phyloP scores from a whole-genome alignment of 2,329 filamentous ascomycete genomes.

The Cordyceps militaris region DNA sequence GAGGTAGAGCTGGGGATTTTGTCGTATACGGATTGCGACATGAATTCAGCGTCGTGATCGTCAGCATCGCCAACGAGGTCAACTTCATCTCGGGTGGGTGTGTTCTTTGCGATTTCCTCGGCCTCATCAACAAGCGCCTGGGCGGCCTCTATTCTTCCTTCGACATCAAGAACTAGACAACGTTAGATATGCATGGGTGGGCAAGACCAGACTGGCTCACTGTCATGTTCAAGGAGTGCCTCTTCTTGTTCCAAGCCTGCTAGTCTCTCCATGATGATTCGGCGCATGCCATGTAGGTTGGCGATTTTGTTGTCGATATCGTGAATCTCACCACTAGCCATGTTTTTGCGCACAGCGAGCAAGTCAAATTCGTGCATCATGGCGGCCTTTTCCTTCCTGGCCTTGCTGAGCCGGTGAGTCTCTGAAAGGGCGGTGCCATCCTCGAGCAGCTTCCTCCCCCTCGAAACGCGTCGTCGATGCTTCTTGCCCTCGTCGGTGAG shows the following conservation, averaged over 20 bases:
- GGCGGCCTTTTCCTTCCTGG: slow-evolving; percentile 73
- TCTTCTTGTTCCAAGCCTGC: slow-evolving; percentile 87
- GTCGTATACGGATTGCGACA: slow-evolving; percentile 97
- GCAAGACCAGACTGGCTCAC: slow-evolving; percentile 40
- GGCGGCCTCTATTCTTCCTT: slow-evolving; percentile 54
- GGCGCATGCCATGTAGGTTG: slow-evolving; percentile 87
- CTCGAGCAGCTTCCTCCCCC: slow-evolving; percentile 68
- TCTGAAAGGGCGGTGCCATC: slow-evolving; percentile 48
- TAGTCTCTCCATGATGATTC: slow-evolving; percentile 80
- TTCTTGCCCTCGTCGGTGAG: slow-evolving; percentile 63
- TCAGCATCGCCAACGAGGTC: slow-evolving; percentile 46
- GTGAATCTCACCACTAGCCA: slow-evolving; percentile 91
- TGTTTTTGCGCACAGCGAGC: slow-evolving; percentile 88
- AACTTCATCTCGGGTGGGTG: slow-evolving; percentile 45
- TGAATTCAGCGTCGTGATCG: slow-evolving; percentile 57
- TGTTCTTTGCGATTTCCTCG: slow-evolving; percentile 46
- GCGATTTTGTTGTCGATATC: slow-evolving; percentile 97
- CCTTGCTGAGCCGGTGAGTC: slow-evolving; percentile 58
- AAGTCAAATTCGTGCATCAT: slow-evolving; percentile 85
- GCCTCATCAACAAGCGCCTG: slow-evolving; percentile 53
- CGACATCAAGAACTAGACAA: slow-evolving; percentile 53
- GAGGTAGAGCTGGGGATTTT: slow-evolving; percentile 62
- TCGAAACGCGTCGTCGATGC: slow-evolving; percentile 62
- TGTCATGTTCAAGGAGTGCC: slow-evolving; percentile 78
- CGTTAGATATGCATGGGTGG: slow-evolving; percentile 23